phyloP scores from a whole-genome alignment of 371 early-diverging fungal genomes.

The Apophysomyces trapeziformis region DNA sequence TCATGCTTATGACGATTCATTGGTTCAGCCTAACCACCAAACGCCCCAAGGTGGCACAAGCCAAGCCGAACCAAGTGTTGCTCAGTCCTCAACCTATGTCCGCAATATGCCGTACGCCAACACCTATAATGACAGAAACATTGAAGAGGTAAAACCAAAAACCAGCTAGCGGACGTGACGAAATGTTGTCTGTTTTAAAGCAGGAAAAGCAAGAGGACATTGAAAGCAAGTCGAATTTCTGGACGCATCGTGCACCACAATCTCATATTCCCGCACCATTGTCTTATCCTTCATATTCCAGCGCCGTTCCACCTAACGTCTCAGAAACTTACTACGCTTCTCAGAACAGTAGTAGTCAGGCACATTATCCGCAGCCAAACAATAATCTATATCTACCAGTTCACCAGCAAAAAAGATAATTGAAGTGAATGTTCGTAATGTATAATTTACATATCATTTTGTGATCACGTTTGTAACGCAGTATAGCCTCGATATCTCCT shows the following conservation, averaged over 20 bases:
- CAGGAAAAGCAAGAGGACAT: too few relatives aligned
- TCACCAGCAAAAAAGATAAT: slow-evolving; percentile 1
- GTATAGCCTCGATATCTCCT: too few relatives aligned
- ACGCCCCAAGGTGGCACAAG: slow-evolving; percentile 3
- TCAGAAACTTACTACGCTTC: neutral
- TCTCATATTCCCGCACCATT: too few relatives aligned
- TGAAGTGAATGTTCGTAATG: neutral
- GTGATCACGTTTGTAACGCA: too few relatives aligned
- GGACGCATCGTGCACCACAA: too few relatives aligned
- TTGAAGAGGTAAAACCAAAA: neutral
- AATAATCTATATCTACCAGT: neutral
- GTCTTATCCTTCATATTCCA: neutral
- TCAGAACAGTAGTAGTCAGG: neutral
- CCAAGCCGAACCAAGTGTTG: neutral
- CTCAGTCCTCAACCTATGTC: neutral
- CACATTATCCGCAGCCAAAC: neutral
- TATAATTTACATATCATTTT: neutral
- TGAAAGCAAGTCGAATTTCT: too few relatives aligned
- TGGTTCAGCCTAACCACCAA: neutral
- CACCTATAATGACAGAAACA: neutral
- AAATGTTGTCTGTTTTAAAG: neutral
- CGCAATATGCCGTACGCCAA: neutral
- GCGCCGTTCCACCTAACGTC: neutral
- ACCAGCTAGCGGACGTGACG: too few relatives aligned
- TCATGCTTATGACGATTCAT: neutral